Evolutionary conservation across 331 rosid species (phyloP).

Genomic region (Quercus lobata): DNA sequence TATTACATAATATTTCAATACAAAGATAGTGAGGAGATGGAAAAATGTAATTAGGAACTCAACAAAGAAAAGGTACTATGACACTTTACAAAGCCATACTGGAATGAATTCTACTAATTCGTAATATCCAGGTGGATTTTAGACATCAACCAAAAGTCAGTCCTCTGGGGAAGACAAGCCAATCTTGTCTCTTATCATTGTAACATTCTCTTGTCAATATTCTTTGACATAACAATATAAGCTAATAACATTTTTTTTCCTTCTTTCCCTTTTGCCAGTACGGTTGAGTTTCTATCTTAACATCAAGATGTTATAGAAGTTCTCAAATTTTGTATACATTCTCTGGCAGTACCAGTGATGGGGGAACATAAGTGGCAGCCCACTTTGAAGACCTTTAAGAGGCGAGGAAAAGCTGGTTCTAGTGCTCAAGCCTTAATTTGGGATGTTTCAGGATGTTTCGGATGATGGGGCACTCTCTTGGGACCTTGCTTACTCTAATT

Average conservation of each 20-base stretch:
- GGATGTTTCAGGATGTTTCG: no score
- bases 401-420: no score
- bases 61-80: not conserved
- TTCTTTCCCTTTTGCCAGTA: not conserved
- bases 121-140: not conserved
- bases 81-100: not conserved
- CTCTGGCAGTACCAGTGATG: not conserved
- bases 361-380: no score
- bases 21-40: not conserved
- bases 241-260: not conserved
- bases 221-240: not conserved
- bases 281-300: not conserved
- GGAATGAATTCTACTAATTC: not conserved
- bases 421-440: no score
- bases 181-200: not conserved
- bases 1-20: not conserved
- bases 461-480: no score
- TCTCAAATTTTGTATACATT: not conserved
- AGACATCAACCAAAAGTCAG: not conserved
- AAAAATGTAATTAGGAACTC: slow-evolving; percentile 9
- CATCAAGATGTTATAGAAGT: not conserved
- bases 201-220: not conserved
- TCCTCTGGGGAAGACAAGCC: not conserved
- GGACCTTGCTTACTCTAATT: no score
- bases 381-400: no score